Base-by-base conservation (phyloP, 2,329 filamentous ascomycete genomes). In the Cryphonectria naterciae region DNA sequence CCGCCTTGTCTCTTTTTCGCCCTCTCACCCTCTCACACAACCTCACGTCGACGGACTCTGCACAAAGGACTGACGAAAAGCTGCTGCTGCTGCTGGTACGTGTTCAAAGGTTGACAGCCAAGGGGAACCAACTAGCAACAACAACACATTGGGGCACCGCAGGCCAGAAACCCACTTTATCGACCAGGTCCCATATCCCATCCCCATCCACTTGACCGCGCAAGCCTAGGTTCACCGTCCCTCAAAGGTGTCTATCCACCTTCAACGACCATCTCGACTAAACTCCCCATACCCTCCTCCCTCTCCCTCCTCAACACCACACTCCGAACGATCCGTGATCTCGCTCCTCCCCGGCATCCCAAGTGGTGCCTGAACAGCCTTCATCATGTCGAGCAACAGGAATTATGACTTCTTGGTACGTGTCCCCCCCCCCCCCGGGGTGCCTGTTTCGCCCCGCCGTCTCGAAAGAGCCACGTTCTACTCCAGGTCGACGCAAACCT, bases 351-450 rank as follows among this genome's bases (percentile, higher is more conserved):
- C 28, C 64, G 62, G 69, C 72, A 69, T 73, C 67, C 61, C 67
- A 43, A 69, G 61, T 56, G 67, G 72, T 73, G 72, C 70, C 49
- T 68, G 43, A 54, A 65, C 64, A 56, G 61, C 65, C 61, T 70
- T 75, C 82, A 87, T 80, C 77, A 99, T 99, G 96, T 95, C 96
- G 79, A 94, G 93, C 83, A 97, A 95, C 87, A 91, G 96, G 84
- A 99, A 99, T 87, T 99, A 99, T 85, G 96, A 99, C 84, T 98
- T 98, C 84, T 88, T 99, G 84, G 95, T 98, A 91, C 80, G 91
- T 83, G 73, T 65, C 62, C 73, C 74, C 71, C 73, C 74, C 73
- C 73, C 71, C n/a, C 1, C 15, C 41, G 2, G 32, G 32, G 32
- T 4, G 62, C 15, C 39, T 35, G n/a, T 49, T 35, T 28, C 22